Evolutionary conservation across 1,139 yeast genomes (phyloP).

Genomic region (Magnusiomyces fungicola): DNA sequence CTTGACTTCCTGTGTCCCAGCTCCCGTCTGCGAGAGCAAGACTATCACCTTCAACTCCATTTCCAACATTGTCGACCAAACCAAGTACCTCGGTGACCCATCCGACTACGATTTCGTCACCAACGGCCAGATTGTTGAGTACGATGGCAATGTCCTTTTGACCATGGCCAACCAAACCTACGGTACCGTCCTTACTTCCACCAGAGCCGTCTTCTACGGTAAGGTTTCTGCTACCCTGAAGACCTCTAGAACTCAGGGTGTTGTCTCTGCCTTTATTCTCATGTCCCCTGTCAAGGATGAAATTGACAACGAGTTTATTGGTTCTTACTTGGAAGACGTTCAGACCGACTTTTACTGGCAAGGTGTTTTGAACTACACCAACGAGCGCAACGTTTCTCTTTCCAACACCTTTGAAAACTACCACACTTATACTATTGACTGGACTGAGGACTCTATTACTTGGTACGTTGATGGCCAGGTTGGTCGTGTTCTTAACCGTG

Average conservation of each 20-base stretch:
- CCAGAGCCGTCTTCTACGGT: slow-evolving; percentile 84
- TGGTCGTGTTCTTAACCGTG: slow-evolving; percentile 59
- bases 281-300: slow-evolving; percentile 87
- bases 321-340: slow-evolving; percentile 55
- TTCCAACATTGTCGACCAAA: slow-evolving; percentile 32
- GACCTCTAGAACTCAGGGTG: slow-evolving; percentile 73
- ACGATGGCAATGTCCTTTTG: slow-evolving; percentile 47
- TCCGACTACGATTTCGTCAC: slow-evolving; percentile 65
- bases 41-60: slow-evolving; percentile 23
- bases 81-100: slow-evolving; percentile 63
- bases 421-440: slow-evolving; percentile 75
- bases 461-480: slow-evolving; percentile 71
- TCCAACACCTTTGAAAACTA: slow-evolving; percentile 54
- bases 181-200: slow-evolving; percentile 78
- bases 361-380: slow-evolving; percentile 63
- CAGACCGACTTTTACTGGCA: slow-evolving; percentile 77
- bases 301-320: slow-evolving; percentile 81
- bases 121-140: slow-evolving; percentile 55
- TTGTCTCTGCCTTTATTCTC: slow-evolving; percentile 74
- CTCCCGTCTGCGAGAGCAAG: slow-evolving; percentile 33
- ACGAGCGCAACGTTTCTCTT: slow-evolving; percentile 43
- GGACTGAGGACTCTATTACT: slow-evolving; percentile 63
- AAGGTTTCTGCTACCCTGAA: slow-evolving; percentile 61
- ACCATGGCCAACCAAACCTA: slow-evolving; percentile 76
- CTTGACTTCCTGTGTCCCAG: slow-evolving; percentile 60